These are phyloP conservation scores for Auriscalpium orientale DNA, from an alignment of 768 basidiomycete species.

Conservation along the genomic window DNA sequence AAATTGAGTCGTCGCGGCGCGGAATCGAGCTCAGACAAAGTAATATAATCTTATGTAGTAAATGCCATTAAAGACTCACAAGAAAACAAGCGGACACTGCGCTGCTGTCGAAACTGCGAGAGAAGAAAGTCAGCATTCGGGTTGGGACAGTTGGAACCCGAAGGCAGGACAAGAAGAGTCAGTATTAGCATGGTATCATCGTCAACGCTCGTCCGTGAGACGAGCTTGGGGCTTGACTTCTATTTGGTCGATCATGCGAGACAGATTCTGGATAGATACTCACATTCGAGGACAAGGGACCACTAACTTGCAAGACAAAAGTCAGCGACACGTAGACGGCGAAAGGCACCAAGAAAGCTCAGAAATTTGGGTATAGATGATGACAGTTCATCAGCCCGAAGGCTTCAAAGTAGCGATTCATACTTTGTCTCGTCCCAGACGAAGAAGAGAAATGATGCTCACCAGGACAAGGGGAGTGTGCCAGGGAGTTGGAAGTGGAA, in stretches of 20 bases:
- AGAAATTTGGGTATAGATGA: conserved; percentile 88
- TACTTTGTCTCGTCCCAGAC: conserved; percentile 52
- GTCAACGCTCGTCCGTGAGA: conserved; percentile 69
- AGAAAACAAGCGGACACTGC: no score
- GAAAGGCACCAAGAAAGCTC: conserved; percentile 34
- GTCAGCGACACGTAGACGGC: conserved; percentile 12
- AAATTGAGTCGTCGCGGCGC: conserved; percentile 11
- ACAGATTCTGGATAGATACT: conserved; percentile 19
- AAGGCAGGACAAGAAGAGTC: conserved; percentile 26
- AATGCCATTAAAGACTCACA: no score
- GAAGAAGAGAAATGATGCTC: conserved; percentile 23
- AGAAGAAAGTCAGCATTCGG: neutral
- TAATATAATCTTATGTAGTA: neutral
- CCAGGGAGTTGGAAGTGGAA: conserved; percentile 3
- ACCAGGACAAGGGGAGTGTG: conserved; percentile 9
- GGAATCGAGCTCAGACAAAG: neutral
- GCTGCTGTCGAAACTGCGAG: no score
- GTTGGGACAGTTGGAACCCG: conserved; percentile 1
- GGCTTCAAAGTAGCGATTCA: conserved; percentile 89
- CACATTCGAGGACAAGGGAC: conserved; percentile 19
- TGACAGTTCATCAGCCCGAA: conserved; percentile 55
- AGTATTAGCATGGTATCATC: conserved; percentile 88
- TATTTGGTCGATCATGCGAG: conserved; percentile 61
- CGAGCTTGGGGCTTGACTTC: conserved; percentile 88
- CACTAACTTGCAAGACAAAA: neutral